Percentiles rank a stretch among this genome's conserved stretches.
These are phyloP conservation scores for Monosporascus sp. DNA, from an alignment of 2,329 filamentous ascomycete genomes.

Conservation along the genomic window DNA sequence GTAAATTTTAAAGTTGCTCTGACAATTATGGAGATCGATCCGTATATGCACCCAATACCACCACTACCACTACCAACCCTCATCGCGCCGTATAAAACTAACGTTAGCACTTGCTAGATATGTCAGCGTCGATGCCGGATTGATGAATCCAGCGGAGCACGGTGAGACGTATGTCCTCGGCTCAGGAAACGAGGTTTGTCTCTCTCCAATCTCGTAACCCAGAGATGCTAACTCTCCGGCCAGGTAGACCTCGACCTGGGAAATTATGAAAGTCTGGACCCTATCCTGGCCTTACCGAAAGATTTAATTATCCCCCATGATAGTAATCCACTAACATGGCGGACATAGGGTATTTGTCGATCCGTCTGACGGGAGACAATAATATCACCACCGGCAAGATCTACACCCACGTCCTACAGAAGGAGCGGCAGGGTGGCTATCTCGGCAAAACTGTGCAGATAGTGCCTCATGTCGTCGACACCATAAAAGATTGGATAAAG, in stretches of 20 bases:
- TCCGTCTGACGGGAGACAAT: conserved; percentile 77
- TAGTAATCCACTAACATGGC: too few species aligned
- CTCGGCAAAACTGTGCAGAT: conserved; percentile 86
- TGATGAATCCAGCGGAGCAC: neutral
- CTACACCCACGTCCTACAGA: conserved; percentile 79
- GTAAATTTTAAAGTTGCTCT: conserved; percentile 46
- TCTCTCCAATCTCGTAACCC: neutral
- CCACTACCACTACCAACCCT: too few species aligned
- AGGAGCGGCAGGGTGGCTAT: conserved; percentile 64
- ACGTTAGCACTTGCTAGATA: too few species aligned
- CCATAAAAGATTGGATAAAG: conserved; percentile 89
- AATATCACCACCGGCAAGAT: conserved; percentile 99
- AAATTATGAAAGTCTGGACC: conserved; percentile 41
- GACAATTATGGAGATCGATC: neutral
- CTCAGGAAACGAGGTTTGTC: neutral
- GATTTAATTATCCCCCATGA: too few species aligned
- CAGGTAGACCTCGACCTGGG: conserved; percentile 50
- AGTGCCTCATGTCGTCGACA: conserved; percentile 86
- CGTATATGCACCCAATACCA: neutral
- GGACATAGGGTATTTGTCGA: conserved; percentile 58
- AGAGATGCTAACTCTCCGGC: conserved; percentile 7
- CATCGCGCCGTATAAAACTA: too few species aligned
- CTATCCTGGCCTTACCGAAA: too few species aligned
- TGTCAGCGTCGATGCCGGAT: neutral
- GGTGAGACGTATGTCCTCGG: conserved; percentile 42